A percentile compares a stretch with the other conserved stretches of the same genome.
Conservation (phyloP, 306 rosid species). For the Fagus sylvatica region DNA sequence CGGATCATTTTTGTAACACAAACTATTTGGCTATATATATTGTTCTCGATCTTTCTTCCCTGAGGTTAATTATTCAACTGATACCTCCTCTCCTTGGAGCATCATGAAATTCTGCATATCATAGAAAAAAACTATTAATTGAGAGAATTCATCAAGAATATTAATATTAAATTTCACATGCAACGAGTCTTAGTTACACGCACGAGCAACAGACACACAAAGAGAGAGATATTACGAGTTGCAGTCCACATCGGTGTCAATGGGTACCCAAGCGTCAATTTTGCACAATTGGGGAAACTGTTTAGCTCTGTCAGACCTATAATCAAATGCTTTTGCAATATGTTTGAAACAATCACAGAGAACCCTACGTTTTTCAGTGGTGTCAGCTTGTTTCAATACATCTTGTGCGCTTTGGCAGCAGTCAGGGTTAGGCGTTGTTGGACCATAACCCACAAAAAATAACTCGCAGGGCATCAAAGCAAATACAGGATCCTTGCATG, state of each 20-base stretch:
- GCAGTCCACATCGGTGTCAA: slow-evolving; percentile 29
- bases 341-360: slow-evolving; percentile 25
- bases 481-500: slow-evolving; percentile 13
- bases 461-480: slow-evolving; percentile 11
- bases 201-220: not conserved
- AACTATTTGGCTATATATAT: too few relatives aligned
- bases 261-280: slow-evolving; percentile 18
- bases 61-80: too few relatives aligned
- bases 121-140: not conserved
- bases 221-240: slow-evolving; percentile 18
- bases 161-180: too few relatives aligned
- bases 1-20: too few relatives aligned
- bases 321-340: not conserved
- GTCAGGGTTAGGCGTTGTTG: not conserved
- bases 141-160: not conserved
- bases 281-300: slow-evolving; percentile 22
- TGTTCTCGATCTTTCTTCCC: too few relatives aligned
- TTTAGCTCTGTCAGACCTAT: not conserved
- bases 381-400: slow-evolving; percentile 5
- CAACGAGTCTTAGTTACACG: too few relatives aligned
- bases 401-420: slow-evolving; percentile 8
- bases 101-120: not conserved
- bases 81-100: too few relatives aligned
- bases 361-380: not conserved
- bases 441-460: slow-evolving; percentile 3